Conservation (phyloP, 345 rosid genomes). For the Raphanus sativus region DNA sequence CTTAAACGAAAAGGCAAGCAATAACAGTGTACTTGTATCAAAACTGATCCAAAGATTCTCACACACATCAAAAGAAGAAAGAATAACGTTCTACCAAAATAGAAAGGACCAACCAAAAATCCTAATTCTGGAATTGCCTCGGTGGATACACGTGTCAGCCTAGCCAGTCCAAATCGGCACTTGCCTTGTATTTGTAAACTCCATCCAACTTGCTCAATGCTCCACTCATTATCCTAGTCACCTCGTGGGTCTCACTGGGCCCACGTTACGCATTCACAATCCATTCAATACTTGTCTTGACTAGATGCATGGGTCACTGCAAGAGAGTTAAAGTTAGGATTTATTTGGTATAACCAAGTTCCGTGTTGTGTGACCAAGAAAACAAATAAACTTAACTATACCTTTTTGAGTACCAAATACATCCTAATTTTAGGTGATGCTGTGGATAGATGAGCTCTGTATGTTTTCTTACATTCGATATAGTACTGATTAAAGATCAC, state of each 20-base stretch:
- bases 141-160: constrained; percentile 27
- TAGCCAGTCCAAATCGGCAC: constrained; percentile 21
- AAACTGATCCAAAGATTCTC: constrained; percentile 12
- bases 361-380: not conserved
- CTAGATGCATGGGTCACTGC: constrained; percentile 9
- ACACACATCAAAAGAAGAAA: constrained; percentile 3
- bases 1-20: not conserved
- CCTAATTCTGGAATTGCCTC: constrained; percentile 9
- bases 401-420: not conserved
- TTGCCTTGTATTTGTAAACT: constrained; percentile 29
- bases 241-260: not conserved
- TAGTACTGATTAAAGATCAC: not conserved
- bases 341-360: not conserved
- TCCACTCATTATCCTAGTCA: constrained; percentile 26
- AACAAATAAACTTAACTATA: not conserved
- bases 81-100: constrained; percentile 12
- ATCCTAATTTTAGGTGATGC: not conserved
- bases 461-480: not conserved
- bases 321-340: not conserved
- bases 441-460: not conserved
- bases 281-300: constrained; percentile 11
- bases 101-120: constrained; percentile 8
- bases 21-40: not conserved
- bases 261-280: constrained; percentile 3
- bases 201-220: constrained; percentile 20